A percentile compares a stretch with the other conserved stretches of the same genome.
These are phyloP conservation scores for Hypoxylon lienhwacheense DNA, from an alignment of 495 filamentous ascomycete genomes.

Conservation along the genomic window DNA sequence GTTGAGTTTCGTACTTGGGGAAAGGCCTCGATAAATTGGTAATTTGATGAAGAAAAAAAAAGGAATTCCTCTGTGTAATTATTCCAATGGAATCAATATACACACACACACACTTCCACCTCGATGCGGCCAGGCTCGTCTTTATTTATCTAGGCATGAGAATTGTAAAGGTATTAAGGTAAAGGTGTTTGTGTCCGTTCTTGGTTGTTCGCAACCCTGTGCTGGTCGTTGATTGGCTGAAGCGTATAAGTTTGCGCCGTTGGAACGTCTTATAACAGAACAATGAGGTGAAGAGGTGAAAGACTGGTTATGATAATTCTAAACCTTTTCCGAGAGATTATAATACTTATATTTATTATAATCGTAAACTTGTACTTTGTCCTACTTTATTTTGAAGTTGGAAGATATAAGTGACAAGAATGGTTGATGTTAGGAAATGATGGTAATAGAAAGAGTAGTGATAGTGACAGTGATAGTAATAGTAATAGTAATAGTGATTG, in stretches of 20 bases:
- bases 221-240: constrained; percentile 6
- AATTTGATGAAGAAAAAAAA: too few species aligned
- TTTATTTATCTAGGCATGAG: too few species aligned
- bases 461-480: background rate
- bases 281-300: background rate
- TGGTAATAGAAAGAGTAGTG: constrained; percentile 1
- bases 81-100: too few species aligned
- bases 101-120: too few species aligned
- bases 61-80: too few species aligned
- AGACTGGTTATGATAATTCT: background rate
- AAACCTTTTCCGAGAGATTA: background rate
- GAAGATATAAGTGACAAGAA: constrained; percentile 20
- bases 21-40: too few species aligned
- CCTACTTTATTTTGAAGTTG: background rate
- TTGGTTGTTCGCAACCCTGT: background rate
- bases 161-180: too few species aligned
- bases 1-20: too few species aligned
- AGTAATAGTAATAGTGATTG: constrained; percentile 2
- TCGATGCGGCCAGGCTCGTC: too few species aligned
- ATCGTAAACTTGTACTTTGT: background rate
- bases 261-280: constrained; percentile 1
- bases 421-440: too few species aligned
- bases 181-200: constrained; percentile 11
- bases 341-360: too few species aligned
- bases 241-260: background rate